phyloP scores from a whole-genome alignment of 1,284 basidiomycete genomes.

The Boletellus deceptivus region DNA sequence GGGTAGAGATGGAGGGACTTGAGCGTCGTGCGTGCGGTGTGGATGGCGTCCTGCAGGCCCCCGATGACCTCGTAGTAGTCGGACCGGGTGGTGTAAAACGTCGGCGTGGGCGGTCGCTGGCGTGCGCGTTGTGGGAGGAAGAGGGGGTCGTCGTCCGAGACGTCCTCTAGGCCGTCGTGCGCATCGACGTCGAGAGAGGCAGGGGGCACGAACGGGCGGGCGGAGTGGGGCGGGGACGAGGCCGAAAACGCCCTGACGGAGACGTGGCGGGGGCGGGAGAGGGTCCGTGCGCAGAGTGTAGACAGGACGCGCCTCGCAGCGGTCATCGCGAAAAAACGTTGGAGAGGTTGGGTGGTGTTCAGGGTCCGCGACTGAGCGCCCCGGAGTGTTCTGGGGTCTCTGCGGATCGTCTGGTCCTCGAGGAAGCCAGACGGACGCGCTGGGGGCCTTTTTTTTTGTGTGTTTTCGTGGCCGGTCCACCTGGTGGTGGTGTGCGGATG shows the following conservation, averaged over 20 bases:
- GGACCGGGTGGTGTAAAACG: slow-evolving; percentile 87
- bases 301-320: slow-evolving; percentile 7
- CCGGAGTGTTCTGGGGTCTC: slow-evolving; percentile 12
- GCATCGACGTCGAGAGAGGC: slow-evolving; percentile 13
- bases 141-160: slow-evolving; percentile 1
- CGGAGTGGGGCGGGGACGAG: slow-evolving; percentile 3
- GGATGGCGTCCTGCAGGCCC: slow-evolving; percentile 65
- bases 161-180: not conserved
- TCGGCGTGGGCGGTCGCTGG: slow-evolving; percentile 56
- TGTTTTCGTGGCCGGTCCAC: too few species aligned
- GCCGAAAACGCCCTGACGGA: not conserved
- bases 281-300: slow-evolving; percentile 7
- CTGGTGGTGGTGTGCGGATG: too few species aligned
- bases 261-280: not conserved
- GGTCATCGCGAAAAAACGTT: slow-evolving; percentile 11
- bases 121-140: slow-evolving; percentile 6
- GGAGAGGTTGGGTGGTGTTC: slow-evolving; percentile 14
- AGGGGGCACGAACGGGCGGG: slow-evolving; percentile 25
- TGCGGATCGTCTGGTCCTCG: too few species aligned
- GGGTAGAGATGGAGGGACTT: slow-evolving; percentile 72
- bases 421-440: too few species aligned
- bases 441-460: too few species aligned
- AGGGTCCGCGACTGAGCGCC: slow-evolving; percentile 13
- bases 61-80: slow-evolving; percentile 74
- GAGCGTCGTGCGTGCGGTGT: slow-evolving; percentile 57